A percentile compares a stretch with the other conserved stretches of the same genome.
Conservation (phyloP, 768 basidiomycete genomes). For the Porphyrellus cyaneotinctus region DNA sequence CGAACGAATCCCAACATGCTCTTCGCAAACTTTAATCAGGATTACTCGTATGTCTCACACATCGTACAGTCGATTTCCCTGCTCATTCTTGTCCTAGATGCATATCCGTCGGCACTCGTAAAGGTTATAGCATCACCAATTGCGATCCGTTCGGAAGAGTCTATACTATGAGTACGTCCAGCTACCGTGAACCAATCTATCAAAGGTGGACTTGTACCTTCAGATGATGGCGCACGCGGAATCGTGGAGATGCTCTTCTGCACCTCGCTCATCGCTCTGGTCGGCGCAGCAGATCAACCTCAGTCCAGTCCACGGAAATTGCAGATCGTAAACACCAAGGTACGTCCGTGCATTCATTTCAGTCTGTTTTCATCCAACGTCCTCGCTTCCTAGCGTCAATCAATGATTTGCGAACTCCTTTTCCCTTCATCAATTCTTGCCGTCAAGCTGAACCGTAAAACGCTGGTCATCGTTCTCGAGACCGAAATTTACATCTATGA, state of each 20-base stretch:
- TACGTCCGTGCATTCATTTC: constrained; percentile 30
- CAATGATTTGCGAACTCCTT: constrained; percentile 96
- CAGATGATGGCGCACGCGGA: constrained; percentile 90
- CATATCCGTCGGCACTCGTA: constrained; percentile 90
- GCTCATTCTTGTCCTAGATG: constrained; percentile 46
- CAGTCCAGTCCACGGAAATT: constrained; percentile 87
- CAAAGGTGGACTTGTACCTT: not conserved
- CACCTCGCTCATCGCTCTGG: constrained; percentile 94
- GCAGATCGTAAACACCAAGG: constrained; percentile 99
- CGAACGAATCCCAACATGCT: constrained; percentile 52
- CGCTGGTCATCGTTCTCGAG: constrained; percentile 93
- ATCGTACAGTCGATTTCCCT: not conserved
- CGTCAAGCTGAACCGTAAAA: constrained; percentile 97
- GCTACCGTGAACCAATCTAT: not conserved
- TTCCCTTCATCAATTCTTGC: constrained; percentile 95
- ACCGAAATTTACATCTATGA: constrained; percentile 99
- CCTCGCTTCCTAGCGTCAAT: constrained; percentile 66
- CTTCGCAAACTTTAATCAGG: constrained; percentile 97
- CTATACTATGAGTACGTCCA: constrained; percentile 82
- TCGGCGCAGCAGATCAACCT: constrained; percentile 92
- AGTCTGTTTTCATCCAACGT: not conserved
- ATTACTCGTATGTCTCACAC: constrained; percentile 68
- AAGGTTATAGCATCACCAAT: constrained; percentile 96
- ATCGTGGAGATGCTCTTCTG: constrained; percentile 99
- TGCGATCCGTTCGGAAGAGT: constrained; percentile 97